Conservation (phyloP, 2,329 filamentous ascomycete species). For the Trichoderma citrinoviride region DNA sequence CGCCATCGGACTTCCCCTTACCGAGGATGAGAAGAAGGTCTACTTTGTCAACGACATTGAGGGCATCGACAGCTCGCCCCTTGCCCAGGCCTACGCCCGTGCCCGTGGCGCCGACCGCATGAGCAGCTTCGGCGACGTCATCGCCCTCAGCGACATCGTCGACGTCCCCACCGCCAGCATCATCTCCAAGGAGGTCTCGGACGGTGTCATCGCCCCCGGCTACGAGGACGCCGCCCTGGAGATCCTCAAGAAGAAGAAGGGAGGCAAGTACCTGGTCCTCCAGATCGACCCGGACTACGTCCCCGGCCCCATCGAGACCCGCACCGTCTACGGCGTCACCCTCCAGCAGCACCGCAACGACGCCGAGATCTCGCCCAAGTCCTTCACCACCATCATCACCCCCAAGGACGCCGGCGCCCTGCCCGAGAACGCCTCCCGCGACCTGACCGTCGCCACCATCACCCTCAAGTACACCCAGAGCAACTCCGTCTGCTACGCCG, state of each 20-base stretch:
- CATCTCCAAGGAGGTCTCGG: slow-evolving; percentile 95
- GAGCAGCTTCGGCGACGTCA: slow-evolving; percentile 97
- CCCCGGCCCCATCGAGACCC: slow-evolving; percentile 75
- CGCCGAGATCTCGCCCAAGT: slow-evolving; percentile 76
- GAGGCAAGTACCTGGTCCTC: slow-evolving; percentile 91
- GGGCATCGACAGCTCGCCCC: slow-evolving; percentile 77
- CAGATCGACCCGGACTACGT: slow-evolving; percentile 89
- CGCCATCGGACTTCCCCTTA: slow-evolving; percentile 86
- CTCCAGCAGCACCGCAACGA: slow-evolving; percentile 93
- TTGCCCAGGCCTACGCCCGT: slow-evolving; percentile 94
- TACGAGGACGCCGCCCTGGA: slow-evolving; percentile 83
- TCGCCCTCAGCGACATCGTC: slow-evolving; percentile 86
- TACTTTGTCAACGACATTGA: slow-evolving; percentile 98
- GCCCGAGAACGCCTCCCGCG: slow-evolving; percentile 77
- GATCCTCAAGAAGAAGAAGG: slow-evolving; percentile 97
- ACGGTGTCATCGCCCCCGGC: slow-evolving; percentile 89
- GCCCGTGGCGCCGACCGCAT: slow-evolving; percentile 95
- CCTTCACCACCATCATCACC: slow-evolving; percentile 81
- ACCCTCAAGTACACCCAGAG: slow-evolving; percentile 98
- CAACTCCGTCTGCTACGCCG: slow-evolving; percentile 97
- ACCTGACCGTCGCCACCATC: slow-evolving; percentile 93
- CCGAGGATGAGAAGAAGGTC: slow-evolving; percentile 85
- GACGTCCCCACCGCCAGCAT: slow-evolving; percentile 94
- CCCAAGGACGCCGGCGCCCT: slow-evolving; percentile 74
- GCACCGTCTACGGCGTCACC: slow-evolving; percentile 86